These are phyloP conservation scores for Pisolithus orientalis DNA, from an alignment of 768 basidiomycete species.

Conservation along the genomic window DNA sequence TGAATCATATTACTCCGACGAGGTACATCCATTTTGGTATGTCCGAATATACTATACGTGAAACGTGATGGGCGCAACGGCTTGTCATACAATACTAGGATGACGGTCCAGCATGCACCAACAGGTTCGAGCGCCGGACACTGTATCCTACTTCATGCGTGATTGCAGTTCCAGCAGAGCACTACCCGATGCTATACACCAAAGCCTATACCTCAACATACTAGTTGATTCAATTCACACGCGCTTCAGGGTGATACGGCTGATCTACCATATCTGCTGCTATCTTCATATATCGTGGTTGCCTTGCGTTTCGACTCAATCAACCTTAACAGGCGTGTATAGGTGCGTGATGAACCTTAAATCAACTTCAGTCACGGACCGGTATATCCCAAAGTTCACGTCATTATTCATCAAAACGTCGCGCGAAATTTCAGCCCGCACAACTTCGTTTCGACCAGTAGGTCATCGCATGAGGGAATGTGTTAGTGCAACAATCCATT, in stretches of 20 bases:
- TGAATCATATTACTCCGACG: slow-evolving; percentile 21
- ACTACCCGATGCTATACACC: not conserved
- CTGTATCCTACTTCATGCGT: slow-evolving; percentile 21
- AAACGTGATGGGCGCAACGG: slow-evolving; percentile 15
- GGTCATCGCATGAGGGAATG: slow-evolving; percentile 8
- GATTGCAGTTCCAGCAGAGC: slow-evolving; percentile 9
- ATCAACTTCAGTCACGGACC: slow-evolving; percentile 8
- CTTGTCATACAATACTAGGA: slow-evolving; percentile 17
- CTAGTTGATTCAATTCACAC: not conserved
- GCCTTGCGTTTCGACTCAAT: not conserved
- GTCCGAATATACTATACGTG: slow-evolving; percentile 2
- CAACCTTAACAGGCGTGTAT: slow-evolving; percentile 8
- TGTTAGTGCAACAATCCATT: slow-evolving; percentile 10
- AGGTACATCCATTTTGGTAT: slow-evolving; percentile 7
- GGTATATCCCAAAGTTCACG: slow-evolving; percentile 22
- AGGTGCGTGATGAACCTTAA: slow-evolving; percentile 5
- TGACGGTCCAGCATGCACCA: slow-evolving; percentile 20
- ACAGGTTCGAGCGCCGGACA: slow-evolving; percentile 13
- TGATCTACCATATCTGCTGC: too few relatives aligned
- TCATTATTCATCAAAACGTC: slow-evolving; percentile 23
- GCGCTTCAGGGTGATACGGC: too few relatives aligned
- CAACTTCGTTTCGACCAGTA: slow-evolving; percentile 6
- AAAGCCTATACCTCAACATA: too few relatives aligned
- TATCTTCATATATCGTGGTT: not conserved
- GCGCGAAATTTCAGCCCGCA: slow-evolving; percentile 7